phyloP scores from a whole-genome alignment of 192 early-diverging fungal species.

The Coemansia sp. region DNA sequence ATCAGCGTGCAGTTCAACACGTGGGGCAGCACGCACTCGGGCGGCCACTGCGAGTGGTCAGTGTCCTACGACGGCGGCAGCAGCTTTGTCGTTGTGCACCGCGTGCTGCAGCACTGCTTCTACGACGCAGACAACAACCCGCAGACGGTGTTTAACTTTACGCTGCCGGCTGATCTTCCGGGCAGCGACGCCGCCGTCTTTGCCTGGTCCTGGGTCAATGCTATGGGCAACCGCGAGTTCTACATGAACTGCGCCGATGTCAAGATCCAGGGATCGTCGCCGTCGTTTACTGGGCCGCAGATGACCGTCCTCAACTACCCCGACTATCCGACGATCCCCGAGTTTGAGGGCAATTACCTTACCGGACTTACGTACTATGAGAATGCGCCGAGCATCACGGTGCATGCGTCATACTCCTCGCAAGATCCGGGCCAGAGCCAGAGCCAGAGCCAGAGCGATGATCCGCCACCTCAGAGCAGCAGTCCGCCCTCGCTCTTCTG shows the following conservation, averaged over 20 bases:
- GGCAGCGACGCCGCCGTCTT: constrained; percentile 46
- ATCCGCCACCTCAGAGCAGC: constrained; percentile 3
- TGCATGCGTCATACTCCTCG: neutral
- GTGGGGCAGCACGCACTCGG: constrained; percentile 45
- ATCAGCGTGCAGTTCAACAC: constrained; percentile 26
- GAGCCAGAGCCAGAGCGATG: neutral
- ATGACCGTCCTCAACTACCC: constrained; percentile 18
- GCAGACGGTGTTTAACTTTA: constrained; percentile 9
- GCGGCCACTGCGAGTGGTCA: constrained; percentile 62
- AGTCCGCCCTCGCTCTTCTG: constrained; percentile 14
- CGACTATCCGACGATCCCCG: constrained; percentile 41
- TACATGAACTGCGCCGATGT: constrained; percentile 37
- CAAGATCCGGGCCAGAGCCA: neutral
- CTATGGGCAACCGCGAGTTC: constrained; percentile 54
- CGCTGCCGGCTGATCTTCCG: constrained; percentile 54
- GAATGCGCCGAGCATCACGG: constrained; percentile 9
- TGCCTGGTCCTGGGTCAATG: constrained; percentile 61
- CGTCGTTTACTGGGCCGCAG: constrained; percentile 11
- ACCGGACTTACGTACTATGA: constrained; percentile 5
- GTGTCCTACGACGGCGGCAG: constrained; percentile 55
- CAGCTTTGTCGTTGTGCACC: constrained; percentile 55
- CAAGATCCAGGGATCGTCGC: constrained; percentile 3
- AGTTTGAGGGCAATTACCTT: constrained; percentile 23
- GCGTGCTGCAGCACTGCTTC: constrained; percentile 16
- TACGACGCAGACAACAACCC: constrained; percentile 11